Evolutionary conservation across 2,329 filamentous ascomycete genomes (phyloP).

Genomic region (Fusarium abutilonis): DNA sequence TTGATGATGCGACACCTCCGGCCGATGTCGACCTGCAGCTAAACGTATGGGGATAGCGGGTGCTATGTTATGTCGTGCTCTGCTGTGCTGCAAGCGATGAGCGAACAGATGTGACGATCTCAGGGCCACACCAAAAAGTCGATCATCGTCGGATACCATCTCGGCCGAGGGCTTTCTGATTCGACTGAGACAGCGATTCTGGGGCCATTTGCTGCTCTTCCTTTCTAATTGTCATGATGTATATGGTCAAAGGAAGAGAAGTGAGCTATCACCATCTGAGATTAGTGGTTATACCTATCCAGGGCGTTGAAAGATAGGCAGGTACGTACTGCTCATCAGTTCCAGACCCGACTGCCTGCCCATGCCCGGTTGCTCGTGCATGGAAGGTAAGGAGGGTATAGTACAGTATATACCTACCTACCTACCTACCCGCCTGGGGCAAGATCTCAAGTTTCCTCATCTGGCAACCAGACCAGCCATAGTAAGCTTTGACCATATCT

Average conservation of each 20-base stretch:
- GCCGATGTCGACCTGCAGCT: slow-evolving; percentile 42
- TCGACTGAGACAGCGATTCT: too few relatives aligned
- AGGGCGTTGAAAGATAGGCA: neutral
- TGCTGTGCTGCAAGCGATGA: slow-evolving; percentile 21
- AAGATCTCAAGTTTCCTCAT: slow-evolving; percentile 38
- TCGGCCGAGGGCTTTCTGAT: slow-evolving; percentile 9
- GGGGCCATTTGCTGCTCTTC: too few relatives aligned
- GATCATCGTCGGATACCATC: slow-evolving; percentile 27
- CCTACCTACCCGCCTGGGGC: slow-evolving; percentile 12
- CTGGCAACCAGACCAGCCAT: slow-evolving; percentile 16
- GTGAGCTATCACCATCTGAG: too few relatives aligned
- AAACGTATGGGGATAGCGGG: slow-evolving; percentile 29
- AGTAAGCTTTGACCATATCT: slow-evolving; percentile 31
- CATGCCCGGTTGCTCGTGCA: too few relatives aligned
- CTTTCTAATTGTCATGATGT: too few relatives aligned
- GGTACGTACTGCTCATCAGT: neutral
- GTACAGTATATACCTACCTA: neutral
- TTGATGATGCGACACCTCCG: slow-evolving; percentile 32
- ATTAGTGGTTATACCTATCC: neutral
- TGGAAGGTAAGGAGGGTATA: neutral
- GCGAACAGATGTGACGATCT: slow-evolving; percentile 35
- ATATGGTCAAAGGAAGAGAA: neutral
- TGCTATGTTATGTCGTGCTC: neutral
- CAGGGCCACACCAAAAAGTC: slow-evolving; percentile 16
- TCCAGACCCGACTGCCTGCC: too few relatives aligned